Percentiles rank a stretch among this genome's conserved stretches.
Evolutionary conservation across 106 monocot species (phyloP).

Genomic region (Apostasia ramifera): DNA sequence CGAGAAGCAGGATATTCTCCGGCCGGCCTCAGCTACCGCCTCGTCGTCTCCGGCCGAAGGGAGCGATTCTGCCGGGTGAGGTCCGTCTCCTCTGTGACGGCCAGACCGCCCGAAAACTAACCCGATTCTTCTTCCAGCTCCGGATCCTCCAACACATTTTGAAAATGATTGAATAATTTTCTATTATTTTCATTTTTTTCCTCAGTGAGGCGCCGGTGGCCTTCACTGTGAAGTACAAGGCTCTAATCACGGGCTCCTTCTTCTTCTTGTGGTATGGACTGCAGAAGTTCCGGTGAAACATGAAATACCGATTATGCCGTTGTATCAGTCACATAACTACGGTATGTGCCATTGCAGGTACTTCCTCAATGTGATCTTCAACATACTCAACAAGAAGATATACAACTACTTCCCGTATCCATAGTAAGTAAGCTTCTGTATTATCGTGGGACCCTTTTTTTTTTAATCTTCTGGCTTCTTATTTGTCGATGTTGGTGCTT

Average conservation of each 20-base stretch:
- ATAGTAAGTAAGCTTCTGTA: conserved; percentile 46
- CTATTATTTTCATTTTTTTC: not conserved
- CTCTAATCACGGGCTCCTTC: conserved; percentile 95
- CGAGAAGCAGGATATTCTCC: conserved; percentile 6
- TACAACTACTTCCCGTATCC: conserved; percentile 99
- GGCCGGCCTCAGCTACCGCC: conserved; percentile 23
- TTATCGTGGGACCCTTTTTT: not conserved
- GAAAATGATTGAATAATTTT: not conserved
- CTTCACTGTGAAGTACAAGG: conserved; percentile 65
- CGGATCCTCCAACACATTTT: not conserved
- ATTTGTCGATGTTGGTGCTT: conserved; percentile 3
- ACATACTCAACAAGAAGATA: conserved; percentile 99
- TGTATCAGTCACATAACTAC: not conserved
- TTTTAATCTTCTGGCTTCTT: not conserved
- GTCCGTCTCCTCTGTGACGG: conserved; percentile 55
- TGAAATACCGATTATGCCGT: not conserved
- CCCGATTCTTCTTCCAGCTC: not conserved
- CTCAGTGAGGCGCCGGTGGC: conserved; percentile 27
- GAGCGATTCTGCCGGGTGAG: conserved; percentile 93
- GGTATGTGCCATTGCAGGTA: conserved; percentile 52
- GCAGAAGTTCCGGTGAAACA: not conserved
- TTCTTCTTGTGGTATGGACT: conserved; percentile 85
- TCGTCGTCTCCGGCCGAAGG: conserved; percentile 64
- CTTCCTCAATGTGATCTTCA: conserved; percentile 97
- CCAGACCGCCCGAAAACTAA: not conserved